Evolutionary conservation across 106 monocot genomes (phyloP).

Genomic region (Vanilla planifolia): DNA sequence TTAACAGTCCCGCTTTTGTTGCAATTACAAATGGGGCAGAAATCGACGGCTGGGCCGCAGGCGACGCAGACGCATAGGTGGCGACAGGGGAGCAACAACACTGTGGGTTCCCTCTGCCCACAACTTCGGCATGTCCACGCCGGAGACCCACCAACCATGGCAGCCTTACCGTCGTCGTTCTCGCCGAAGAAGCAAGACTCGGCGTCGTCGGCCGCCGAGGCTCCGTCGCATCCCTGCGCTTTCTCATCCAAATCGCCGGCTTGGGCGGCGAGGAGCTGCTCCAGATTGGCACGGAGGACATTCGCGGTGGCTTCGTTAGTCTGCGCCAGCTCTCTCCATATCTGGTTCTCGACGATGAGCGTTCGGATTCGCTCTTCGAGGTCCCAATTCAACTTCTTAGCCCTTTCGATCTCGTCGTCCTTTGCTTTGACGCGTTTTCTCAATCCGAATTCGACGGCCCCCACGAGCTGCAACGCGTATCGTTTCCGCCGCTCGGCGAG

Average conservation of each 20-base stretch:
- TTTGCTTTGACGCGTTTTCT: not conserved
- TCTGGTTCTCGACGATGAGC: constrained; percentile 3
- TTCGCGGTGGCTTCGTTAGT: not conserved
- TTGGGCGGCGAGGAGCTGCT: not conserved
- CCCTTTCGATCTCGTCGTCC: constrained; percentile 6
- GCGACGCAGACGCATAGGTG: constrained; percentile 12
- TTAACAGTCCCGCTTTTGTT: constrained; percentile 31
- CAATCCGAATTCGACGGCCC: not conserved
- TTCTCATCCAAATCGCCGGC: not conserved
- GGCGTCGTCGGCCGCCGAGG: not conserved
- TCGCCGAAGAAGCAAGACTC: constrained; percentile 5
- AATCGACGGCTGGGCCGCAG: not conserved
- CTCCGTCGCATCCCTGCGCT: not conserved
- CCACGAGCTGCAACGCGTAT: not conserved
- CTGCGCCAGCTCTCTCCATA: constrained; percentile 3
- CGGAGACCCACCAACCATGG: not conserved
- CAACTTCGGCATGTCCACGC: constrained; percentile 2
- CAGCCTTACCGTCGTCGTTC: not conserved
- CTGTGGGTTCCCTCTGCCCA: not conserved
- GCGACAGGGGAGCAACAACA: constrained; percentile 12
- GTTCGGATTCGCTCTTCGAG: constrained; percentile 3
- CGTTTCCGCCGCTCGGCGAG: not conserved
- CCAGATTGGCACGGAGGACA: constrained; percentile 5
- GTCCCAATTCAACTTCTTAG: constrained; percentile 3
- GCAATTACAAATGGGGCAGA: constrained; percentile 16